Evolutionary conservation across 768 basidiomycete genomes (phyloP).

Genomic region (Gelatoporia subvermispora): DNA sequence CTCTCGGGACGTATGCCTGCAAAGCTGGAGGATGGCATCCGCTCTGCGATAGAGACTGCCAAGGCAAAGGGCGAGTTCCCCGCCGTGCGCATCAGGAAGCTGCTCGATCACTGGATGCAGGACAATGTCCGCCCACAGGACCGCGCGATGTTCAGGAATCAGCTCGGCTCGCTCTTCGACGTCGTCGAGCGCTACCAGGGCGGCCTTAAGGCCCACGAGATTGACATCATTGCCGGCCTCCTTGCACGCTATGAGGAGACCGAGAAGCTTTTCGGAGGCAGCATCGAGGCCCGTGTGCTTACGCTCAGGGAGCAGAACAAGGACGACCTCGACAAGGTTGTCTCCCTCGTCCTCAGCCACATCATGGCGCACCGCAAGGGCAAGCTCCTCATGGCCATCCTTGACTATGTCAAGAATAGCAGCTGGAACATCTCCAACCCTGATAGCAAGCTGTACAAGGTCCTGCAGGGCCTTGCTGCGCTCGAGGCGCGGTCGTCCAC

Average conservation of each 20-base stretch:
- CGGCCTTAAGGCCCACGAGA: slow-evolving; percentile 87
- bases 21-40: slow-evolving; percentile 85
- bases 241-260: slow-evolving; percentile 78
- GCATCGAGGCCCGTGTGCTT: slow-evolving; percentile 89
- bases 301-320: slow-evolving; percentile 89
- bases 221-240: slow-evolving; percentile 68
- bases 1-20: slow-evolving; percentile 90
- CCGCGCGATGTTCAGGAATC: slow-evolving; percentile 69
- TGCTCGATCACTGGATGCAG: slow-evolving; percentile 80
- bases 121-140: slow-evolving; percentile 80
- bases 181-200: slow-evolving; percentile 74
- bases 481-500: slow-evolving; percentile 95
- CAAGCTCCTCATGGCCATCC: slow-evolving; percentile 77
- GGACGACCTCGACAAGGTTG: slow-evolving; percentile 86
- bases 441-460: slow-evolving; percentile 70
- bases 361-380: slow-evolving; percentile 93
- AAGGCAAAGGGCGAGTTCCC: slow-evolving; percentile 90
- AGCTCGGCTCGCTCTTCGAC: slow-evolving; percentile 65
- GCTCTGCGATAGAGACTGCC: slow-evolving; percentile 70
- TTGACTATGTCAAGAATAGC: slow-evolving; percentile 86
- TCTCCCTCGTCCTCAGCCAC: slow-evolving; percentile 85
- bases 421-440: slow-evolving; percentile 69
- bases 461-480: slow-evolving; percentile 75
- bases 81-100: slow-evolving; percentile 76
- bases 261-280: slow-evolving; percentile 90